Evolutionary conservation across 768 basidiomycete genomes (phyloP), one percentile per base, ranked within the genome.

Genomic region (Neoboletus subvelutipes): DNA sequence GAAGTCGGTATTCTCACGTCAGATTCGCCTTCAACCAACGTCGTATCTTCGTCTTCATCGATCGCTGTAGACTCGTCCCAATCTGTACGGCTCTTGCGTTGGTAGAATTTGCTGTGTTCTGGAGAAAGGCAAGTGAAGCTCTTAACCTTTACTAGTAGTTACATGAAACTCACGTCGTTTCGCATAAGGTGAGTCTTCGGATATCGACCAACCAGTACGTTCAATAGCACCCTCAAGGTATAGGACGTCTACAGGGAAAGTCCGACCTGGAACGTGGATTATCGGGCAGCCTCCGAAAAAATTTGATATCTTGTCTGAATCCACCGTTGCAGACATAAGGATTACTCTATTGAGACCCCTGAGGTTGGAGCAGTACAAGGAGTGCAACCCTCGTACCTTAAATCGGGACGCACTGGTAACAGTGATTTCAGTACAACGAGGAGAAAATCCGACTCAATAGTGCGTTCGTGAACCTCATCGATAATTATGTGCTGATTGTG

Each of bases 391-490:
- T 69, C 78, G 56, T 61, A 90, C 94, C 91, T 95, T n/a, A 99
- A 77, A 64, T 96, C 86, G 48, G 86, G 81, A 26, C 92, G 81
- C 60, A 87, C 83, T 53, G 80, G 73, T 50, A 97, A 72, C 34
- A 98, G 75, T 17, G 90, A 86, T 72, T 92, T 94, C 52, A 99
- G 79, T 6, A 98, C 92, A 62, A 98, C 93, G 33, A 99, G 78
- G 33, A 99, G 80, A 75, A 99, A 99, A 71, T 98, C 96, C 0
- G 93, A 95, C 68, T 99, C 96, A 62, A 99, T 97, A 8, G 88
- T 92, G 22, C 96, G 87, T 76, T 99, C 96, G 66, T 99, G 96
- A 46, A 97, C 92, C 86, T 99, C 96, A 63, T 99, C 96, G 42
- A 98, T 88, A 57, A 99, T 88, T 68, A 99, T 86, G 67, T 97